A percentile compares a stretch with the other conserved stretches of the same genome.
Conservation (phyloP, 2,329 filamentous ascomycete genomes). For the Microsporum ferrugineum region DNA sequence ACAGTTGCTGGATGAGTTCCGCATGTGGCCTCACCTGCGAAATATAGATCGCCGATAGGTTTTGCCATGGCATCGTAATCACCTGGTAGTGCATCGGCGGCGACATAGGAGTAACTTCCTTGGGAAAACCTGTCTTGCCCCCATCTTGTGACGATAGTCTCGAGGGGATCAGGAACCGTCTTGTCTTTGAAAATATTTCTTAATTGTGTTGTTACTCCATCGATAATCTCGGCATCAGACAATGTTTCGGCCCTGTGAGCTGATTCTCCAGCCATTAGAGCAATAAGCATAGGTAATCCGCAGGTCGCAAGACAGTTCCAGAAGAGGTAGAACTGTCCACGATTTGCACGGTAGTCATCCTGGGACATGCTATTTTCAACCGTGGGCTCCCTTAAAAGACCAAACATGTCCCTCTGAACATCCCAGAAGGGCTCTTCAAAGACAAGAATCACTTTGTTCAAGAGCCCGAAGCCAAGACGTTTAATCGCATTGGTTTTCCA, state of each 20-base stretch:
- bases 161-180: slow-evolving; percentile 63
- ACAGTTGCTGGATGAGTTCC: slow-evolving; percentile 94
- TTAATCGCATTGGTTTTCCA: slow-evolving; percentile 75
- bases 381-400: slow-evolving; percentile 65
- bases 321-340: slow-evolving; percentile 95
- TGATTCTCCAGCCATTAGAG: slow-evolving; percentile 90
- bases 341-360: slow-evolving; percentile 62
- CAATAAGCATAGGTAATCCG: slow-evolving; percentile 76
- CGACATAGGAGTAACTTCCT: slow-evolving; percentile 91
- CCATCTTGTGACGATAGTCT: slow-evolving; percentile 88
- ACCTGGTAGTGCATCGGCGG: slow-evolving; percentile 64
- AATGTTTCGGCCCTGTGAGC: slow-evolving; percentile 76
- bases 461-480: slow-evolving; percentile 78
- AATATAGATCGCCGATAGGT: slow-evolving; percentile 75
- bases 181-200: slow-evolving; percentile 57
- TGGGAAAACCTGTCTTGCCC: slow-evolving; percentile 79
- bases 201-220: slow-evolving; percentile 69
- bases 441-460: slow-evolving; percentile 91
- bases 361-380: slow-evolving; percentile 62
- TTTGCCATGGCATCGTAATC: slow-evolving; percentile 90
- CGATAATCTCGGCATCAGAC: slow-evolving; percentile 61
- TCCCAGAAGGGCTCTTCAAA: slow-evolving; percentile 92
- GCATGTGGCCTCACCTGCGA: slow-evolving; percentile 92
- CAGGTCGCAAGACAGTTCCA: slow-evolving; percentile 90
- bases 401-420: slow-evolving; percentile 79